Conservation (phyloP, 2,329 filamentous ascomycete genomes). For the Fusarium vanettenii region DNA sequence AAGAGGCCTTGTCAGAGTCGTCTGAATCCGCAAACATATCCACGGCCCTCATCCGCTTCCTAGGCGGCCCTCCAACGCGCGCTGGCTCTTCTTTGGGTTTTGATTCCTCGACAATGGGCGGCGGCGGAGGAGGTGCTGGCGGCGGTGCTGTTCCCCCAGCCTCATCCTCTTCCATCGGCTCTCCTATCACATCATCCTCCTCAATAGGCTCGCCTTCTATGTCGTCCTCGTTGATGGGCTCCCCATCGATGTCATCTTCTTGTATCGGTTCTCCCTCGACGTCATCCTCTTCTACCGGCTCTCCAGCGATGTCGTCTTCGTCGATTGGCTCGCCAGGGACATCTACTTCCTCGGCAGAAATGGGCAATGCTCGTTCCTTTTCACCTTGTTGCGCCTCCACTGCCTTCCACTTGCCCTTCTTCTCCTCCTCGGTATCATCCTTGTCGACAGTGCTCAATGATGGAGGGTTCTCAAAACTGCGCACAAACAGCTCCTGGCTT, state of each 20-base stretch:
- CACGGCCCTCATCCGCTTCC: conserved; percentile 78
- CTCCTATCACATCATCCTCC: conserved; percentile 57
- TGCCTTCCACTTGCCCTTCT: conserved; percentile 61
- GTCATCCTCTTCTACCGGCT: conserved; percentile 59
- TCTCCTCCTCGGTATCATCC: conserved; percentile 41
- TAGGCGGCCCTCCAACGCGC: conserved; percentile 47
- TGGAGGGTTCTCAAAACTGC: conserved; percentile 78
- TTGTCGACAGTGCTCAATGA: conserved; percentile 48
- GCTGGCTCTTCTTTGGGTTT: conserved; percentile 19
- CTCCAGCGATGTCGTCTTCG: conserved; percentile 54
- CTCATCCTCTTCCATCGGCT: conserved; percentile 60
- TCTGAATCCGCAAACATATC: conserved; percentile 91
- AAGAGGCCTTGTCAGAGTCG: conserved; percentile 46
- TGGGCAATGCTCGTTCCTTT: conserved; percentile 31
- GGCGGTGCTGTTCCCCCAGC: conserved; percentile 41
- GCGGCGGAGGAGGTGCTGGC: conserved; percentile 22
- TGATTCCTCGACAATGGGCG: conserved; percentile 35
- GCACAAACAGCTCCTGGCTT: conserved; percentile 77
- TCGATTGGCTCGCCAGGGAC: conserved; percentile 59
- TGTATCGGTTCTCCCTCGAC: conserved; percentile 61
- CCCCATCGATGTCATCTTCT: conserved; percentile 61
- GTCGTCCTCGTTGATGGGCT: conserved; percentile 60
- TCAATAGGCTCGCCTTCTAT: conserved; percentile 60
- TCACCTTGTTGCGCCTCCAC: conserved; percentile 53
- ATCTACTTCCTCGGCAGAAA: conserved; percentile 57